phyloP scores from a whole-genome alignment of 108 stramenopile genomes.

The Skeletonema grethae region DNA sequence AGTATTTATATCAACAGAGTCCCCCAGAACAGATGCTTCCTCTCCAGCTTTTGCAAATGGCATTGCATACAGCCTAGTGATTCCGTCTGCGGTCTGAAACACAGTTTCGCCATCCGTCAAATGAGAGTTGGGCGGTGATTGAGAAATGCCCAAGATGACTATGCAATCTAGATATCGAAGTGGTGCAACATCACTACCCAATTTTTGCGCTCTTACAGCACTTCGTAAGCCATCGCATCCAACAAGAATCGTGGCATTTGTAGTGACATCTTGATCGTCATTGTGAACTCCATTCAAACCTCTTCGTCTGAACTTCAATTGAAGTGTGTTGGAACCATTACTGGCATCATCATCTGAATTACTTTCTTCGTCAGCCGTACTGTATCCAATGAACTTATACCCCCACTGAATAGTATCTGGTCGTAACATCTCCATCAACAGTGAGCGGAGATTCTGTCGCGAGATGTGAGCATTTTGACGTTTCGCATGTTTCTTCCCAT shows the following conservation, averaged over 20 bases:
- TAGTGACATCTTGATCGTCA: conserved; percentile 23
- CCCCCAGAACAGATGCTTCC: conserved; percentile 19
- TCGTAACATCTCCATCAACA: conserved; percentile 59
- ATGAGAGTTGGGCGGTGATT: conserved; percentile 36
- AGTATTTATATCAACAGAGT: neutral
- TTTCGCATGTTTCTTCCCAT: conserved; percentile 51
- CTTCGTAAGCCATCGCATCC: conserved; percentile 93
- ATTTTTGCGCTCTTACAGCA: conserved; percentile 52
- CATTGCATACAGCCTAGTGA: conserved; percentile 84
- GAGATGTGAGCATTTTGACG: conserved; percentile 88
- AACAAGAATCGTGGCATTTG: conserved; percentile 66
- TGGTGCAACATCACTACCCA: conserved; percentile 55
- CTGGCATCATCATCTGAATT: neutral
- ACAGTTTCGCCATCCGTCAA: conserved; percentile 79
- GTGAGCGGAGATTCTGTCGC: conserved; percentile 63
- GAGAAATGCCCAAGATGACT: conserved; percentile 82
- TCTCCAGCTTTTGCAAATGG: conserved; percentile 56
- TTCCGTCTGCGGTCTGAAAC: conserved; percentile 86
- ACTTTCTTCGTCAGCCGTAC: conserved; percentile 6
- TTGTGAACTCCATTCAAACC: conserved; percentile 14
- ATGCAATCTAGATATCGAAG: conserved; percentile 78
- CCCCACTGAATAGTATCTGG: conserved; percentile 59
- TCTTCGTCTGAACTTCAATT: conserved; percentile 45
- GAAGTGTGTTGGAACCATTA: neutral
- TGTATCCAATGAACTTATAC: conserved; percentile 46